Percentiles rank a stretch among this genome's conserved stretches.
phyloP scores from a whole-genome alignment of 768 basidiomycete species.

The Podaxis sp. region DNA sequence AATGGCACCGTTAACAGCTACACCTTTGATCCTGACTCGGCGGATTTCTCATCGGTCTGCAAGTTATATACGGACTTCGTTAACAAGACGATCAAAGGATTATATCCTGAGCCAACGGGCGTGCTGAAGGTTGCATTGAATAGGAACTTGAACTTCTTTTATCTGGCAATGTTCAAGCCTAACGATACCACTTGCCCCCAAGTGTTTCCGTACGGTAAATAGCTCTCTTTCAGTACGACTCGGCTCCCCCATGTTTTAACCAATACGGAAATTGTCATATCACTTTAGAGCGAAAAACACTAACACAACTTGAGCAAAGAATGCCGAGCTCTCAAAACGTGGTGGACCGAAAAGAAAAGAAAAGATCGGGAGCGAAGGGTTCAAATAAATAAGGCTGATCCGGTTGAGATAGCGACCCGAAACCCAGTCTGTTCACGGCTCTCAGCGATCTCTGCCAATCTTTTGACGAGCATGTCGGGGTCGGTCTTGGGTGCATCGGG shows the following conservation, averaged over 20 bases:
- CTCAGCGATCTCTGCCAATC: too few species aligned
- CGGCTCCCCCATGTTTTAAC: not conserved
- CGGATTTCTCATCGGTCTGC: slow-evolving; percentile 15
- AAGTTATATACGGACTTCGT: slow-evolving; percentile 20
- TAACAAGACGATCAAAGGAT: slow-evolving; percentile 17
- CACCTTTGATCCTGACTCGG: slow-evolving; percentile 14
- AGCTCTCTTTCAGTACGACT: not conserved
- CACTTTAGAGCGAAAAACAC: too few species aligned
- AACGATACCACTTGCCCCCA: not conserved
- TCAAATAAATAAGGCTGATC: too few species aligned
- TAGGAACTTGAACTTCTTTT: slow-evolving; percentile 16
- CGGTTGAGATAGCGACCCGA: too few species aligned
- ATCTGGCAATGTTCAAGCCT: not conserved
- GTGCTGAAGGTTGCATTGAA: slow-evolving; percentile 10
- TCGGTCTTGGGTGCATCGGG: too few species aligned
- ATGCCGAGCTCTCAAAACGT: too few species aligned
- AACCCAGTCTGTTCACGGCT: too few species aligned
- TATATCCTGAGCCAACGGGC: slow-evolving; percentile 21
- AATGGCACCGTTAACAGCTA: slow-evolving; percentile 16
- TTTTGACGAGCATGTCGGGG: too few species aligned
- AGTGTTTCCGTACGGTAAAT: not conserved
- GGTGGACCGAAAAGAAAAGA: too few species aligned
- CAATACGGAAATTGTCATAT: too few species aligned
- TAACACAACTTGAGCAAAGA: too few species aligned
- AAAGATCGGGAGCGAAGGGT: too few species aligned